Evolutionary conservation across 2,329 filamentous ascomycete genomes (phyloP), one percentile per base, ranked within the genome.

Genomic region (Phaeosphaeriaceae sp.): DNA sequence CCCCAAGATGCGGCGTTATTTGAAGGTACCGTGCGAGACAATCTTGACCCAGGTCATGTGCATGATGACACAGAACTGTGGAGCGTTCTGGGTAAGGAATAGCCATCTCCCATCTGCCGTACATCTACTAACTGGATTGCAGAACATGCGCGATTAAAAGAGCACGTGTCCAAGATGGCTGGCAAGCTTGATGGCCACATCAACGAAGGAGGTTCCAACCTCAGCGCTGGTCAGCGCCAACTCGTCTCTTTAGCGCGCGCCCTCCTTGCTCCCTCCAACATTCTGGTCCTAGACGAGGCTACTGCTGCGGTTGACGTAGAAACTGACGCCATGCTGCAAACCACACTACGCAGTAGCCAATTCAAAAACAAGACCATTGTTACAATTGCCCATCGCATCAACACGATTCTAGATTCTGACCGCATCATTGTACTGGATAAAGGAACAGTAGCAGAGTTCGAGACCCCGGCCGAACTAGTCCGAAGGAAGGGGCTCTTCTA

Each of bases 1-100:
- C 94, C 95, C 4, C 94, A 99, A 72, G 95, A 99, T 75, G 93
- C 94, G 23, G 93, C 93, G 56, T 84, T 99, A 54, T 99, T 99
- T 66, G 91, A 96, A 74, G 92, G 92, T 42, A 92, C 89, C 7
- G 84, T 99, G 56, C 86, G 94, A 60, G 94, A 99, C 75, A 99
- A 99, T 69, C 83, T 97, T 32, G 94, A 99, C 71, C 95, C 95
- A 18, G 90, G 89, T 21, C 90, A 96, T 71, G 90, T 95, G 46
- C 92, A 96, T 68, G 93, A 97, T 74, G 95, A 99, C 74, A 96
- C 92, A 4, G 94, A 97, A 71, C 81, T 99, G 28, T 99, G 94
- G 94, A 96, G 89, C 70, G 92, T 95, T 52, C 81, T 97, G 55
- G 90, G 90, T 93, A 82, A 75, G 88, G 82, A 6, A 7, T 61